Conservation (phyloP, 176 grass and related monocot genomes). For the Oryza longistaminata region DNA sequence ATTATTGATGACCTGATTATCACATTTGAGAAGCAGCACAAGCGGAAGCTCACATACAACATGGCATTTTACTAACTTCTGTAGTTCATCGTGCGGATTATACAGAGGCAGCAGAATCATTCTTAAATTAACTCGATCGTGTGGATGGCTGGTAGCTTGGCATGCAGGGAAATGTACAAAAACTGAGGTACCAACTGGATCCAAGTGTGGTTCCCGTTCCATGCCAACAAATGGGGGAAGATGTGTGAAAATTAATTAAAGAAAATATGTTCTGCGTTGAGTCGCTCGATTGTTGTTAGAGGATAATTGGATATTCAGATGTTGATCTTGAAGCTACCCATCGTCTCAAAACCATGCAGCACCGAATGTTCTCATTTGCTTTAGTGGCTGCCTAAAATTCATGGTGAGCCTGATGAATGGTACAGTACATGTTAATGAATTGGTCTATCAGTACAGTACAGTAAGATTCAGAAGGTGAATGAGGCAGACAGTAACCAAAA, state of each 20-base stretch:
- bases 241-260: background rate
- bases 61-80: conserved; percentile 45
- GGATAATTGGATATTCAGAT: background rate
- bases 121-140: background rate
- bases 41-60: conserved; percentile 46
- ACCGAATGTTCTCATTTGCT: background rate
- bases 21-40: conserved; percentile 53
- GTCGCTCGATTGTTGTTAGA: background rate
- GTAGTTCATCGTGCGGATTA: background rate
- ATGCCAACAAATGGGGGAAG: background rate
- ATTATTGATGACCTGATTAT: conserved; percentile 53
- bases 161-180: conserved; percentile 2
- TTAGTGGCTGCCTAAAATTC: background rate
- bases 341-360: background rate
- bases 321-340: background rate
- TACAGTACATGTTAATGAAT: background rate
- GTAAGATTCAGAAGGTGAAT: background rate
- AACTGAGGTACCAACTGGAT: background rate
- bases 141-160: background rate
- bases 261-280: background rate
- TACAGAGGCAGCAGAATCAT: background rate
- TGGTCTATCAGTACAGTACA: background rate
- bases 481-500: background rate
- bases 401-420: background rate
- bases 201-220: background rate